Evolutionary conservation across 164 flowering plant genomes (phyloP).

Genomic region (Malania oleifera): DNA sequence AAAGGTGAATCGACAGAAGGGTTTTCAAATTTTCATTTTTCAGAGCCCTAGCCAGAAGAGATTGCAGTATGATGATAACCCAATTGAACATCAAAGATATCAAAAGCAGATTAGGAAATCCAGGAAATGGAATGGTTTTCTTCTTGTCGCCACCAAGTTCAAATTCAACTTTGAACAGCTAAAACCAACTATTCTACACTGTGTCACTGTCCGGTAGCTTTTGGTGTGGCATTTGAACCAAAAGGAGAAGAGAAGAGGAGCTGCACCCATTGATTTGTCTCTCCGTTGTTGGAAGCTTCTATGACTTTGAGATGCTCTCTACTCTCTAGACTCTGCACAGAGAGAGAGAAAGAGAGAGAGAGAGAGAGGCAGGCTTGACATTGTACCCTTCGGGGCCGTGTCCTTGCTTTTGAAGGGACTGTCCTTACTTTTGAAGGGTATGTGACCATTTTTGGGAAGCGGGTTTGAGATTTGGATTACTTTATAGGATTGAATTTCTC

Average conservation of each 20-base stretch:
- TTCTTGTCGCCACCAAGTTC: conserved; percentile 22
- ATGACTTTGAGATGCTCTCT: conserved; percentile 17
- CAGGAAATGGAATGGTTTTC: conserved; percentile 11
- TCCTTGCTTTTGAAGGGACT: no score
- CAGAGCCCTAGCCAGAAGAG: conserved; percentile 18
- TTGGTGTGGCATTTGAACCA: conserved; percentile 18
- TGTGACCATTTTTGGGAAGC: not conserved
- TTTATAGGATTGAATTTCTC: conserved; percentile 18
- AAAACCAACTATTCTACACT: conserved; percentile 18
- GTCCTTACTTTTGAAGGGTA: not conserved
- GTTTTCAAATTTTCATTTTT: conserved; percentile 21
- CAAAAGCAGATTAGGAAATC: conserved; percentile 19
- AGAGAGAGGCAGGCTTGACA: conserved; percentile 9
- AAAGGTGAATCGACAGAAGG: not conserved
- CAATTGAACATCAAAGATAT: not conserved
- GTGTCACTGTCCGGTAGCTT: conserved; percentile 32
- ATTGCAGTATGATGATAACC: no score
- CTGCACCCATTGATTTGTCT: conserved; percentile 14
- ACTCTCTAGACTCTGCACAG: no score
- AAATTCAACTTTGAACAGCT: conserved; percentile 21
- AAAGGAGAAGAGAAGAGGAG: conserved; percentile 8
- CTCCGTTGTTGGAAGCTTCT: conserved; percentile 28
- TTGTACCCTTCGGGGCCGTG: no score
- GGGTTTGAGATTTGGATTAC: not conserved
- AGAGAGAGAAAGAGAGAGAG: not conserved